Base-by-base conservation (phyloP, 164 flowering plant genomes). In the Nymphaea colorata region DNA sequence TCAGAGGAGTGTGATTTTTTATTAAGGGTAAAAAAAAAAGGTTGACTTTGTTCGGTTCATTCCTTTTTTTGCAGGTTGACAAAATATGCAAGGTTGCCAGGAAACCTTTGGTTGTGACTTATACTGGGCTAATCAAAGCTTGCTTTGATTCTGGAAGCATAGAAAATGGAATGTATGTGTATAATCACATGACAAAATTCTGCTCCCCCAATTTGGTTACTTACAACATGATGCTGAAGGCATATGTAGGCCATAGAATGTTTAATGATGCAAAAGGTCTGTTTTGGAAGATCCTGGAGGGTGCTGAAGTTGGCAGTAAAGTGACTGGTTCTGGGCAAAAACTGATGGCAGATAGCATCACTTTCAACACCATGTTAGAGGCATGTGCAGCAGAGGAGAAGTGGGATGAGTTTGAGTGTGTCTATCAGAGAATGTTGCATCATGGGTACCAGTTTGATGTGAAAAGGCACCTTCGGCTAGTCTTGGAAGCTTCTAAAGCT, bases 41-140 rank as follows among this genome's bases (percentile, higher is more conserved):
- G 5, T 47, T 47, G 12, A 14, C 7, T 47, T 47, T 7, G 12
- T 47, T 47, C 12, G 55, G 7, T 47, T 47, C 55, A 47, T 47
- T 47, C 12, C 11, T 61, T 16, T 2, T 64, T 65, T 69, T 10
- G 43, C 90, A 93, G 98, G 79, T 93, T 47, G 90, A 89, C 72
- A 91, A 93, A 80, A 84, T 91, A 77, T 84, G 94, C 75, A 84
- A 79, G 81, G 96, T 93, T 74, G 98, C 98, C 18, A 87, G 67
- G 69, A 91, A 88, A 76, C 98, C 98, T 67, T 88, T 93, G 16
- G 92, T 93, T 61, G 90, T 93, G 68, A 91, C 96, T 53, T 91
- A 83, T 75, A 93, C 98, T 44, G 98, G 98, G 67, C 70, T 93
- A 73, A 86, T 93, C 75, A 96, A 91, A 79, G 91, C 90, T 15